Conservation (phyloP, 1,284 basidiomycete genomes). For the Dichomitus squalens region DNA sequence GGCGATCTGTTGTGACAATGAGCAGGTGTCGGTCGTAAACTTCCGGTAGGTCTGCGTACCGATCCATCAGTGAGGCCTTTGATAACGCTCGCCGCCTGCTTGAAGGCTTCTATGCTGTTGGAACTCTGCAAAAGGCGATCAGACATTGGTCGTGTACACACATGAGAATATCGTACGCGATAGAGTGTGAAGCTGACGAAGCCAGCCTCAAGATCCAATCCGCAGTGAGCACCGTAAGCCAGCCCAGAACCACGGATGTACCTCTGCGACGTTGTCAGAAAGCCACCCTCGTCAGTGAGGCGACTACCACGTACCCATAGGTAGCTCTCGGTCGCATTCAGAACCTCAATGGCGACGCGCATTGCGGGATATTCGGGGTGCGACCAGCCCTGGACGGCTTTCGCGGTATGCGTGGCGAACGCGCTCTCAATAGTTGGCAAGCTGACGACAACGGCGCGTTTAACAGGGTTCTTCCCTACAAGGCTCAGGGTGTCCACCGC, state of each 20-base stretch:
- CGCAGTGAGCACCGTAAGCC: conserved; percentile 90
- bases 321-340: conserved; percentile 95
- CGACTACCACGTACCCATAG: conserved; percentile 71
- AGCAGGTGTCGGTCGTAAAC: neutral
- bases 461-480: conserved; percentile 74
- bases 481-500: conserved; percentile 73
- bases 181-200: conserved; percentile 83
- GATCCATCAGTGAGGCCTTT: conserved; percentile 76
- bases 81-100: conserved; percentile 79
- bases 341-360: conserved; percentile 81
- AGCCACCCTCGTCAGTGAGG: neutral
- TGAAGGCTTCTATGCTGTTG: conserved; percentile 83
- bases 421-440: conserved; percentile 95
- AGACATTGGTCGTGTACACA: too few relatives aligned
- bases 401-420: conserved; percentile 82
- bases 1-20: conserved; percentile 57
- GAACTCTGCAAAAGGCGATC: conserved; percentile 65
- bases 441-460: conserved; percentile 83
- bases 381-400: conserved; percentile 77
- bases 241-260: conserved; percentile 91
- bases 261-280: conserved; percentile 39
- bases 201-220: conserved; percentile 82
- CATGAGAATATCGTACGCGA: conserved; percentile 52
- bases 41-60: conserved; percentile 49
- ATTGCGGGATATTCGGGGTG: conserved; percentile 88